These are phyloP conservation scores for Diplocarpon mali DNA, from an alignment of 2,329 filamentous ascomycete species.

Conservation along the genomic window DNA sequence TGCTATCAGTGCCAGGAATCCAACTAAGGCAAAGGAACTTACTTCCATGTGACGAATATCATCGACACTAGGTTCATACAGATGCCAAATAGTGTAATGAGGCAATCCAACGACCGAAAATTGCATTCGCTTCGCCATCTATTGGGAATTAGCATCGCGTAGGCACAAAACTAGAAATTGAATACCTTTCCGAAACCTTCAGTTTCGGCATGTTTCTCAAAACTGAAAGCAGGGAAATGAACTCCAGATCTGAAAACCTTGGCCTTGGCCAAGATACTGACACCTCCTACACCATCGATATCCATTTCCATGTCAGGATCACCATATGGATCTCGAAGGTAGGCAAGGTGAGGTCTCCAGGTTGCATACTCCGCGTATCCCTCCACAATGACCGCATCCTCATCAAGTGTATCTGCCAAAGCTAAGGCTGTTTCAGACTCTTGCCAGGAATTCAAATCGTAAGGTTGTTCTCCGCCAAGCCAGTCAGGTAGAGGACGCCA, in stretches of 20 bases:
- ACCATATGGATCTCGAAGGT: slow-evolving; percentile 90
- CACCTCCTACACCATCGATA: slow-evolving; percentile 92
- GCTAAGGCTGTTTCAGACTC: slow-evolving; percentile 94
- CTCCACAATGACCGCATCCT: slow-evolving; percentile 97
- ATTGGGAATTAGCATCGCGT: slow-evolving; percentile 8
- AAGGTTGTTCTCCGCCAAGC: slow-evolving; percentile 96
- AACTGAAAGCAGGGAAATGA: slow-evolving; percentile 96
- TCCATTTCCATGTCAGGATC: slow-evolving; percentile 99
- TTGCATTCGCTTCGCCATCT: slow-evolving; percentile 97
- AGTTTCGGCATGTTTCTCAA: slow-evolving; percentile 96
- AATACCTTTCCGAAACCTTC: slow-evolving; percentile 95
- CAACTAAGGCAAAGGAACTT: slow-evolving; percentile 11
- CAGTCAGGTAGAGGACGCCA: slow-evolving; percentile 98
- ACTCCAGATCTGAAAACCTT: slow-evolving; percentile 90
- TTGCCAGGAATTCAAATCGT: slow-evolving; percentile 98
- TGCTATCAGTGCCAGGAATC: slow-evolving; percentile 11
- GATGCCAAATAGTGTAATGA: slow-evolving; percentile 98
- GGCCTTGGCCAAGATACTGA: slow-evolving; percentile 94
- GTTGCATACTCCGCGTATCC: slow-evolving; percentile 98
- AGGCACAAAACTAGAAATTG: background rate
- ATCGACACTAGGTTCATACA: slow-evolving; percentile 97
- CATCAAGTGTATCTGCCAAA: slow-evolving; percentile 86
- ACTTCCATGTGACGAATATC: slow-evolving; percentile 95
- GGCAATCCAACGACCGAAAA: slow-evolving; percentile 92
- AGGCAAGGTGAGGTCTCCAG: slow-evolving; percentile 93